Evolutionary conservation across 768 basidiomycete genomes (phyloP).

Genomic region (Lactarius akahatsu): DNA sequence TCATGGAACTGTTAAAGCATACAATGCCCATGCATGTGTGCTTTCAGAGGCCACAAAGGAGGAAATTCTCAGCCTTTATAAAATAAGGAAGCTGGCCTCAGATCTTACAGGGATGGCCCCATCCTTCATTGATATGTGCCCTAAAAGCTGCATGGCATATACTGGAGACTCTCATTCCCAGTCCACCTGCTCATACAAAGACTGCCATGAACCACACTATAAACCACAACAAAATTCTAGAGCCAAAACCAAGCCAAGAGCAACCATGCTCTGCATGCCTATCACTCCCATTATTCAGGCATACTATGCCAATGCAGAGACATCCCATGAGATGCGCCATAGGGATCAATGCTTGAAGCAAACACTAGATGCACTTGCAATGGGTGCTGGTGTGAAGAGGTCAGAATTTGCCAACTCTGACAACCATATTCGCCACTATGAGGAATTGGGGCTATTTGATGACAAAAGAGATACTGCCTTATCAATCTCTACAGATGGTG

Average conservation of each 20-base stretch:
- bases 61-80: too few species aligned
- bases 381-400: neutral
- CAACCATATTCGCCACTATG: neutral
- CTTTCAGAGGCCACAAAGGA: too few species aligned
- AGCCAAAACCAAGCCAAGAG: neutral
- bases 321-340: neutral
- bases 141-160: slow-evolving; percentile 6
- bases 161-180: neutral
- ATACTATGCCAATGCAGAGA: slow-evolving; percentile 7
- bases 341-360: neutral
- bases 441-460: neutral
- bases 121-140: too few species aligned
- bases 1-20: too few species aligned
- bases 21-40: too few species aligned
- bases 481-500: slow-evolving; percentile 35
- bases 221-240: neutral
- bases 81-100: too few species aligned
- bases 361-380: neutral
- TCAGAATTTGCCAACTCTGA: slow-evolving; percentile 6
- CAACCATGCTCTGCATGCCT: neutral
- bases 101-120: too few species aligned
- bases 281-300: neutral
- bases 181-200: neutral
- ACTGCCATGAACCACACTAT: neutral
- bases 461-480: slow-evolving; percentile 31